phyloP scores from a whole-genome alignment of 164 flowering plant genomes.

The Macadamia integrifolia region DNA sequence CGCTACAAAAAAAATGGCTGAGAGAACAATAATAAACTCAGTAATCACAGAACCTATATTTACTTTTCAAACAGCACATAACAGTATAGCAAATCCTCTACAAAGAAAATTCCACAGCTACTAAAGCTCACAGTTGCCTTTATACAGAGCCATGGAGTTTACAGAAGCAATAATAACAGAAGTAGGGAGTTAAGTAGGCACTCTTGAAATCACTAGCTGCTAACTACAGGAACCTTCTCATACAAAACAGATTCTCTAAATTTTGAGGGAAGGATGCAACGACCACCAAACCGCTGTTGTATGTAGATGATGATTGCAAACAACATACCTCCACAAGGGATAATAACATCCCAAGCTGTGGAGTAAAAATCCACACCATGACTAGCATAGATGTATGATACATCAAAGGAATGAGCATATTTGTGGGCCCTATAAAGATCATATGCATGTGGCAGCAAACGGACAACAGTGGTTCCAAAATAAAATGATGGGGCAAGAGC shows the following conservation, averaged over 20 bases:
- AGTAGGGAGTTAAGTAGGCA: no score
- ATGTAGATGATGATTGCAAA: conserved; percentile 45
- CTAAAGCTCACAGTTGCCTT: not conserved
- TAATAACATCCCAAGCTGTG: conserved; percentile 56
- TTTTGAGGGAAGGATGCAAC: conserved; percentile 37
- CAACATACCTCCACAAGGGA: conserved; percentile 36
- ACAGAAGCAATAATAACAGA: not conserved
- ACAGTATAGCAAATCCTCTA: not conserved
- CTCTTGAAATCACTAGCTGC: conserved; percentile 11
- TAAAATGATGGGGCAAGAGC: conserved; percentile 45
- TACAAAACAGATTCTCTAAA: conserved; percentile 25
- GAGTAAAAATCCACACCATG: conserved; percentile 45
- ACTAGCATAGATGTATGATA: conserved; percentile 39
- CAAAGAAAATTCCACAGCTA: not conserved
- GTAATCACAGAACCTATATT: not conserved
- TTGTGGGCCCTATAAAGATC: conserved; percentile 47
- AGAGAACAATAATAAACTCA: not conserved
- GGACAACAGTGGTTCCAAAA: conserved; percentile 47
- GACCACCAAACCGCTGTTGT: conserved; percentile 65
- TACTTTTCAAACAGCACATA: not conserved
- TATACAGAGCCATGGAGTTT: conserved; percentile 2
- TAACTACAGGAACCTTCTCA: conserved; percentile 33
- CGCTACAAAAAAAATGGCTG: not conserved
- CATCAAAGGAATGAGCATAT: conserved; percentile 8
- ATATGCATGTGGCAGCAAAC: conserved; percentile 60